Conservation (phyloP, 805 yeast species). For the Starmerella bombicola region DNA sequence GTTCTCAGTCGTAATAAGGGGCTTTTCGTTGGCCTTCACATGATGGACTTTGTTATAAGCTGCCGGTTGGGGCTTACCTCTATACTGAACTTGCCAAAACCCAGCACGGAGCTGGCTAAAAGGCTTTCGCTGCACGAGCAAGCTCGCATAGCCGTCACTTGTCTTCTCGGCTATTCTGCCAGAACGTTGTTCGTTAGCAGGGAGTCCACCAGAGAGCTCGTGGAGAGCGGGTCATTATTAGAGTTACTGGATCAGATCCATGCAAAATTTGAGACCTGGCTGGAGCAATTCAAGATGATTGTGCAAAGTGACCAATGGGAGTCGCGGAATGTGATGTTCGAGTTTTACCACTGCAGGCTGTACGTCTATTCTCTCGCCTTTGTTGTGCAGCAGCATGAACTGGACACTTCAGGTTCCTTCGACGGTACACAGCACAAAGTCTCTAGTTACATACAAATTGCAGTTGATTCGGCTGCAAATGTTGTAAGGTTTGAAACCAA, state of each 20-base stretch:
- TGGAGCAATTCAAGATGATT: slow-evolving; percentile 37
- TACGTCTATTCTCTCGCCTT: slow-evolving; percentile 78
- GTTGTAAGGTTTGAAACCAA: slow-evolving; percentile 51
- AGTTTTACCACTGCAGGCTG: slow-evolving; percentile 70
- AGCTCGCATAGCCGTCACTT: slow-evolving; percentile 69
- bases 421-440: not conserved
- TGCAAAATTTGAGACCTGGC: slow-evolving; percentile 73
- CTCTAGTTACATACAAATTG: slow-evolving; percentile 57
- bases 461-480: slow-evolving; percentile 74
- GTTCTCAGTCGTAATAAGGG: slow-evolving; percentile 61
- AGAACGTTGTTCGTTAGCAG: slow-evolving; percentile 59
- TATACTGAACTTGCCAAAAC: slow-evolving; percentile 45
- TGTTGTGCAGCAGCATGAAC: slow-evolving; percentile 17
- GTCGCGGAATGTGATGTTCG: slow-evolving; percentile 62
- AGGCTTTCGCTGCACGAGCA: slow-evolving; percentile 34
- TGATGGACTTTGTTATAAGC: slow-evolving; percentile 71
- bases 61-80: slow-evolving; percentile 69
- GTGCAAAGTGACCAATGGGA: slow-evolving; percentile 34
- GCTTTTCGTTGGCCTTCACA: slow-evolving; percentile 70
- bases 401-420: not conserved
- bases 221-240: slow-evolving; percentile 36
- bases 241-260: slow-evolving; percentile 59
- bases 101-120: not conserved
- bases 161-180: slow-evolving; percentile 69
- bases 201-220: slow-evolving; percentile 27